Percentiles rank a stretch among this genome's conserved stretches.
Evolutionary conservation across 2,329 filamentous ascomycete genomes (phyloP).

Genomic region (Apiospora saccharicola): DNA sequence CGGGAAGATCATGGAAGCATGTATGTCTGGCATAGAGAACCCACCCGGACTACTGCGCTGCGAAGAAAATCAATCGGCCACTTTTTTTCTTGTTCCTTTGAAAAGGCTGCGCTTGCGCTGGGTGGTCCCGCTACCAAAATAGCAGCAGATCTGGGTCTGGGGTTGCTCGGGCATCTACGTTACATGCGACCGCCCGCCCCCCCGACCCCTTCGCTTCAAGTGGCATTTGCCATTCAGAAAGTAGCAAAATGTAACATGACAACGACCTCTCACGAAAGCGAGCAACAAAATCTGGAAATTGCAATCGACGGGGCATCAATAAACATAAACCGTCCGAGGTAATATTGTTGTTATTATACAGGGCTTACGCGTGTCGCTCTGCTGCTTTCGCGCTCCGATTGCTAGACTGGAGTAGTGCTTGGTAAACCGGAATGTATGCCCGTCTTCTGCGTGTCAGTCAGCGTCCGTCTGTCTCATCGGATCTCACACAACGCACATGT

Average conservation of each 20-base stretch:
- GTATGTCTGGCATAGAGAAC: background rate
- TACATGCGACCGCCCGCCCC: slow-evolving; percentile 8
- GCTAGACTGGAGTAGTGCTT: background rate
- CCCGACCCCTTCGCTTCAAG: background rate
- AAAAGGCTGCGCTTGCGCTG: background rate
- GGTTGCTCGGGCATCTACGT: slow-evolving; percentile 3
- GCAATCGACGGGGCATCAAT: background rate
- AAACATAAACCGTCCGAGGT: background rate
- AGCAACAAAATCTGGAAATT: background rate
- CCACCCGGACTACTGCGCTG: background rate
- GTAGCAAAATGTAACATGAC: background rate
- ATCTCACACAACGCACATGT: slow-evolving; percentile 2
- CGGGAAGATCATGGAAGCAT: background rate
- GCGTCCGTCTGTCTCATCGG: background rate
- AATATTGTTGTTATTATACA: background rate
- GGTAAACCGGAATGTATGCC: background rate
- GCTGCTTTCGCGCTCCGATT: background rate
- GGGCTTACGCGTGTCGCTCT: background rate
- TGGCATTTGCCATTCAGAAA: background rate
- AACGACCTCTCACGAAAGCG: background rate
- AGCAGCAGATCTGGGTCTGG: slow-evolving; percentile 9
- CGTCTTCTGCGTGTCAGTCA: background rate
- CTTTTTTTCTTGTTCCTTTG: background rate
- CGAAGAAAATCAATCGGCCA: slow-evolving; percentile 5
- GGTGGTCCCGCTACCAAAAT: slow-evolving; percentile 10